A percentile compares a stretch with the other conserved stretches of the same genome.
Evolutionary conservation across 768 basidiomycete genomes (phyloP).

Genomic region (Tulasnella calospora): DNA sequence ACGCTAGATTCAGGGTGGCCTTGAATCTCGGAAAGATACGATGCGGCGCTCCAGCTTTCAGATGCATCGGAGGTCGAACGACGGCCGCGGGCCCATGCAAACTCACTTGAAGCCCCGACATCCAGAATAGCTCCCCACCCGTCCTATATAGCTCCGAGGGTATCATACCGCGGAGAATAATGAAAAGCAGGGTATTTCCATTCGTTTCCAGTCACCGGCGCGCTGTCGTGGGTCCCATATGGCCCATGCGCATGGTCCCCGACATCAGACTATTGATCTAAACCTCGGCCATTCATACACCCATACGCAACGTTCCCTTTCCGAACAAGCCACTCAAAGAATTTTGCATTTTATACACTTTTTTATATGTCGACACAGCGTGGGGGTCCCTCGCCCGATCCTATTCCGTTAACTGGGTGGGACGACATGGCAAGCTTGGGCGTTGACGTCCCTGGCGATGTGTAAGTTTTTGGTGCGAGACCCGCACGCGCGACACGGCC

Average conservation of each 20-base stretch:
- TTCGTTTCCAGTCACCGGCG: neutral
- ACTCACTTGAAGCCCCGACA: neutral
- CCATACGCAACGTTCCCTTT: neutral
- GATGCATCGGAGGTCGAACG: neutral
- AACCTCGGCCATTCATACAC: neutral
- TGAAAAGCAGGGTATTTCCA: neutral
- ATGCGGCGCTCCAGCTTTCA: constrained; percentile 17
- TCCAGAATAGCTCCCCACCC: neutral
- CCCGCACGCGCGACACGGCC: too few species aligned
- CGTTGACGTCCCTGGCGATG: neutral
- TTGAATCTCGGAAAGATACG: constrained; percentile 17
- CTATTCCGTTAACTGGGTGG: neutral
- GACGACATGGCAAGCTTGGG: too few species aligned
- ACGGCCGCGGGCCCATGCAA: constrained; percentile 1
- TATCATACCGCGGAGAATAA: neutral
- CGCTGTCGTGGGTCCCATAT: neutral
- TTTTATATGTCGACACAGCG: neutral
- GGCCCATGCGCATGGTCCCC: neutral
- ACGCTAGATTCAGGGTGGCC: constrained; percentile 5
- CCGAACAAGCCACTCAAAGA: neutral
- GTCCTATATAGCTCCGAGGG: neutral
- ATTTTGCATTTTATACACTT: neutral
- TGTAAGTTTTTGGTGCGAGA: neutral
- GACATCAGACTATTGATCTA: neutral
- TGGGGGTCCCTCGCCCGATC: neutral